Evolutionary conservation across 805 yeast species (phyloP).

Genomic region (Blastobotrys mokoenaii): DNA sequence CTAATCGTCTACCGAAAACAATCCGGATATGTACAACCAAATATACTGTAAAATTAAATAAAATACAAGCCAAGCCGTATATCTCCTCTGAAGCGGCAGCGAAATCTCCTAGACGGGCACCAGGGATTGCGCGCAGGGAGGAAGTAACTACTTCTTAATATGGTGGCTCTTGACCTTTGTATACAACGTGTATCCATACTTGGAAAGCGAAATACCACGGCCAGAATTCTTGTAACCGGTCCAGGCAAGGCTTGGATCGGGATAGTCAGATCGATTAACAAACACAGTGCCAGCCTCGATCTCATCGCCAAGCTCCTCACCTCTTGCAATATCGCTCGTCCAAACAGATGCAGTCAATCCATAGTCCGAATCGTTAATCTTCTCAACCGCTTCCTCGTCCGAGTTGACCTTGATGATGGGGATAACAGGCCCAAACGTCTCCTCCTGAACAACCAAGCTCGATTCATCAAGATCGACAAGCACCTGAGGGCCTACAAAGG

Average conservation of each 20-base stretch:
- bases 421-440: slow-evolving; percentile 85
- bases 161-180: slow-evolving; percentile 29
- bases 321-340: slow-evolving; percentile 60
- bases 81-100: too few species aligned
- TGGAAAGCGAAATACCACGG: slow-evolving; percentile 62
- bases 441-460: slow-evolving; percentile 64
- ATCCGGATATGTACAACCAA: too few species aligned
- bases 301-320: slow-evolving; percentile 52
- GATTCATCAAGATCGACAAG: slow-evolving; percentile 66
- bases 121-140: too few species aligned
- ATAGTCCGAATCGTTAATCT: slow-evolving; percentile 69
- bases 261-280: slow-evolving; percentile 59
- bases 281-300: slow-evolving; percentile 58
- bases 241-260: slow-evolving; percentile 57
- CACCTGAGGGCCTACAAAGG: slow-evolving; percentile 66
- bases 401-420: slow-evolving; percentile 65
- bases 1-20: too few species aligned
- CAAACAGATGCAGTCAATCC: slow-evolving; percentile 89
- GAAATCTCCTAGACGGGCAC: too few species aligned
- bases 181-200: slow-evolving; percentile 45
- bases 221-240: slow-evolving; percentile 72
- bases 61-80: too few species aligned
- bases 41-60: too few species aligned
- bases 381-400: slow-evolving; percentile 62
- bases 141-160: slow-evolving; percentile 22